A percentile compares a stretch with the other conserved stretches of the same genome.
Conservation (phyloP, 2,329 filamentous ascomycete genomes). For the Myriosclerotinia curreyana region DNA sequence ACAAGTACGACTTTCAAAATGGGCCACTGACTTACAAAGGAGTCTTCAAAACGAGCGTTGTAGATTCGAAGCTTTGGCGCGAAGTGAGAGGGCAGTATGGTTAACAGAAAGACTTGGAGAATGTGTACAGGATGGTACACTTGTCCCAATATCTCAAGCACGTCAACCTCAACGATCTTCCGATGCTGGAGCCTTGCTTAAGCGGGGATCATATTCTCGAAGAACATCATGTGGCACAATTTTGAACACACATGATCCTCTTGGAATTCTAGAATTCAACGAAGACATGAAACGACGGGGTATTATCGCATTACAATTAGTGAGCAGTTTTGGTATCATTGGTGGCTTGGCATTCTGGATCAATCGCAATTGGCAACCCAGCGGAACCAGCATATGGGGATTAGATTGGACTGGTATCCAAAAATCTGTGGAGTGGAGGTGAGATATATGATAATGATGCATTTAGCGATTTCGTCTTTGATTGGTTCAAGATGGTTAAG, state of each 20-base stretch:
- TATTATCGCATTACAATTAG: conserved; percentile 66
- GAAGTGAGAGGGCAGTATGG: conserved; percentile 65
- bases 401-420: conserved; percentile 30
- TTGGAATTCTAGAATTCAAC: conserved; percentile 70
- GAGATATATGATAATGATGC: not conserved
- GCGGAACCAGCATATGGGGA: conserved; percentile 24
- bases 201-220: conserved; percentile 28
- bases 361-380: conserved; percentile 20
- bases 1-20: conserved; percentile 72
- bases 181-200: conserved; percentile 28
- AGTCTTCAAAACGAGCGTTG: conserved; percentile 72
- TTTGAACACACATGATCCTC: conserved; percentile 60
- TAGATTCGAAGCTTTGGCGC: conserved; percentile 61
- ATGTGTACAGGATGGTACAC: conserved; percentile 62
- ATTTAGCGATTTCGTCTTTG: conserved; percentile 13
- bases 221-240: conserved; percentile 17
- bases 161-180: conserved; percentile 24
- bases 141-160: conserved; percentile 50
- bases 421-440: conserved; percentile 28
- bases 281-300: conserved; percentile 63
- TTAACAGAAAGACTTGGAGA: conserved; percentile 64
- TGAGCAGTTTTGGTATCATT: conserved; percentile 71
- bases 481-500: not conserved
- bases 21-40: conserved; percentile 77
- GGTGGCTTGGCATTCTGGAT: conserved; percentile 69